Percentiles rank a stretch among this genome's conserved stretches.
phyloP scores from a whole-genome alignment of 2,329 filamentous ascomycete genomes.

The Ophiostoma sp. region DNA sequence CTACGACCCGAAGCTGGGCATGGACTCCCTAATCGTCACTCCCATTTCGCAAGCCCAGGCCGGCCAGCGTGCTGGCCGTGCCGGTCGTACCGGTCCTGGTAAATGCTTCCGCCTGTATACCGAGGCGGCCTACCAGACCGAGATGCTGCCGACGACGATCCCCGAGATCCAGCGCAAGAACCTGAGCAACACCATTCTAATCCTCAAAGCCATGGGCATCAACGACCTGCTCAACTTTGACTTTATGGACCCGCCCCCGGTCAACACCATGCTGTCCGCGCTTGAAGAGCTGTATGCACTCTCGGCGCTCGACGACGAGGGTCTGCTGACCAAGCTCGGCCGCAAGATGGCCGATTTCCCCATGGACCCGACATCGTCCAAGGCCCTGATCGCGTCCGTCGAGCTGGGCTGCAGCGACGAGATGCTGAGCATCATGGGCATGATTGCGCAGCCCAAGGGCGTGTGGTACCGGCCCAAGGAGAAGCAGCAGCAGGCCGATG shows the following conservation, averaged over 20 bases:
- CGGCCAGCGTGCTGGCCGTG: constrained; percentile 86
- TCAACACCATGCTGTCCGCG: constrained; percentile 95
- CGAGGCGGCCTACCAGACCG: constrained; percentile 88
- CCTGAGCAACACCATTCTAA: constrained; percentile 83
- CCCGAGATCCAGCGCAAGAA: constrained; percentile 97
- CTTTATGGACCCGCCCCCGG: constrained; percentile 97
- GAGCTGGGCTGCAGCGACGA: constrained; percentile 89
- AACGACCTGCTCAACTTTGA: constrained; percentile 96
- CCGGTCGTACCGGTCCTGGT: constrained; percentile 88
- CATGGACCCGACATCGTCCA: constrained; percentile 90
- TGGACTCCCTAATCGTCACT: constrained; percentile 93
- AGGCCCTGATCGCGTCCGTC: constrained; percentile 75
- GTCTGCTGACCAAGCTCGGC: constrained; percentile 81
- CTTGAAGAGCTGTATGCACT: constrained; percentile 92
- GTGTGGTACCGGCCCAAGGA: constrained; percentile 96
- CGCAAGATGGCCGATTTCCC: constrained; percentile 98
- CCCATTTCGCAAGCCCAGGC: constrained; percentile 96
- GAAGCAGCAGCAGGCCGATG: constrained; percentile 91
- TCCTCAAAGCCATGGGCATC: constrained; percentile 99
- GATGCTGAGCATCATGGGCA: constrained; percentile 87
- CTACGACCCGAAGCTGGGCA: constrained; percentile 93
- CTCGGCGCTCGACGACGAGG: constrained; percentile 89
- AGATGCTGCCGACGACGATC: constrained; percentile 94
- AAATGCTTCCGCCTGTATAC: constrained; percentile 96
- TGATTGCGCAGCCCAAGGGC: constrained; percentile 72